Evolutionary conservation across 768 basidiomycete species (phyloP).

Genomic region (Leccinellum rugosiceps): DNA sequence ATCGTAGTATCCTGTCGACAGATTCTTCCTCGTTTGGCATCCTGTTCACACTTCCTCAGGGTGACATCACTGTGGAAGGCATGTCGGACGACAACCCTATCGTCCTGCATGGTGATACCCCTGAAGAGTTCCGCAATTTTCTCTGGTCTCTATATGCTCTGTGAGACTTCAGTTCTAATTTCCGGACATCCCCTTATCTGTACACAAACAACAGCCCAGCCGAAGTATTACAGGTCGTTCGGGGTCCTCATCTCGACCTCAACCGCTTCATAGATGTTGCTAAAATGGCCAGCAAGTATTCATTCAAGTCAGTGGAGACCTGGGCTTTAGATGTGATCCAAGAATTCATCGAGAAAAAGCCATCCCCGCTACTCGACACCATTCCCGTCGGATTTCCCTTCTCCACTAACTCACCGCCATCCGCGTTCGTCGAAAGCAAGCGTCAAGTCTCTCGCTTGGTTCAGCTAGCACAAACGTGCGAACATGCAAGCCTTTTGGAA

Average conservation of each 20-base stretch:
- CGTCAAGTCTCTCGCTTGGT: conserved; percentile 58
- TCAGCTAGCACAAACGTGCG: conserved; percentile 64
- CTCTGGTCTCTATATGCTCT: conserved; percentile 75
- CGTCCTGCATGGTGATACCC: conserved; percentile 57
- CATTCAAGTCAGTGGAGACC: conserved; percentile 68
- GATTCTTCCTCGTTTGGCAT: conserved; percentile 63
- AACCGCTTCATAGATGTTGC: conserved; percentile 58
- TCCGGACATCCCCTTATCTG: not conserved
- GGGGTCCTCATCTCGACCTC: conserved; percentile 49
- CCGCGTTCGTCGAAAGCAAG: conserved; percentile 38
- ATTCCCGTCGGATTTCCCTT: conserved; percentile 34
- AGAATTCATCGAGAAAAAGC: conserved; percentile 58
- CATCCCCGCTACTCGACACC: conserved; percentile 47
- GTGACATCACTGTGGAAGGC: conserved; percentile 50
- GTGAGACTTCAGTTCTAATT: conserved; percentile 38
- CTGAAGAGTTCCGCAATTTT: conserved; percentile 67
- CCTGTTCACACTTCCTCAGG: conserved; percentile 69
- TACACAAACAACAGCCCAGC: conserved; percentile 46
- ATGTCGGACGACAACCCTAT: conserved; percentile 64
- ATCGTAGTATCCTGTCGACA: conserved; percentile 55
- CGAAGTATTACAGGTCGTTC: conserved; percentile 47
- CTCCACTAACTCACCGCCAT: conserved; percentile 26
- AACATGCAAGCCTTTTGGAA: conserved; percentile 54
- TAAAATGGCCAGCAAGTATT: conserved; percentile 67
- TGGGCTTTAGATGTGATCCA: conserved; percentile 77